Base-by-base conservation (phyloP, 2,329 filamentous ascomycete genomes). In the Fusarium setosum region DNA sequence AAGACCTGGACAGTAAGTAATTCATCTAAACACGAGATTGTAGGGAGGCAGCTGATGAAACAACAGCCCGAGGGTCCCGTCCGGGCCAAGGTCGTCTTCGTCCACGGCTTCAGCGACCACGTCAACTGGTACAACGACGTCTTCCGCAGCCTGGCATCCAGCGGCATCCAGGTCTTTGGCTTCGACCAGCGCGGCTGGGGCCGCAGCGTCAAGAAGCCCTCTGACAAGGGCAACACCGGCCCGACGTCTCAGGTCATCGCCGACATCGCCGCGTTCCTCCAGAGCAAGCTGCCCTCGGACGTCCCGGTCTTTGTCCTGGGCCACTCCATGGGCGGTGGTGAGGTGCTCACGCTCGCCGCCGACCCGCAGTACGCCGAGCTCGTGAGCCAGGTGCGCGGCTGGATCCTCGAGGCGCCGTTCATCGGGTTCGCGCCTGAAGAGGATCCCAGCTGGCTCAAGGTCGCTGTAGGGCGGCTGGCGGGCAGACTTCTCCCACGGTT, bases 101-200 rank as follows among this genome's bases (percentile, higher is more conserved):
- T 97, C 65, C 94, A 97, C 80, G 94, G 94, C 72, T 97, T 94
- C 83, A 93, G 89, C 76, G 94, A 97, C 78, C 93, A 96, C 77
- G 82, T 92, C 76, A 89, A 92, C 77, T 87, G 88, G 59, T 96
- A 97, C 80, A 86, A 89, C 74, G 84, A 85, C 55, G 86, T 97
- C 72, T 95, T 96, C 79, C 84, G 88, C 6, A 81, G 80, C 13
- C 85, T 97, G 45, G 90, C 91, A 20, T 80, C 82, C 11, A 85
- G 85, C 53, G 92, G 91, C 63, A 94, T 97, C 71, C 88, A 92
- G 72, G 86, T 93, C 45, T 87, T 91, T 73, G 85, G 88, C 63
- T 92, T 94, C 75, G 94, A 97, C 77, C 94, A 97, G 82, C 89
- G 88, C 76, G 94, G 94, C 75, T 97, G 94, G 94, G 94, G 94